phyloP scores from a whole-genome alignment of 257 asterid genomes.

The Scutellaria barbata region DNA sequence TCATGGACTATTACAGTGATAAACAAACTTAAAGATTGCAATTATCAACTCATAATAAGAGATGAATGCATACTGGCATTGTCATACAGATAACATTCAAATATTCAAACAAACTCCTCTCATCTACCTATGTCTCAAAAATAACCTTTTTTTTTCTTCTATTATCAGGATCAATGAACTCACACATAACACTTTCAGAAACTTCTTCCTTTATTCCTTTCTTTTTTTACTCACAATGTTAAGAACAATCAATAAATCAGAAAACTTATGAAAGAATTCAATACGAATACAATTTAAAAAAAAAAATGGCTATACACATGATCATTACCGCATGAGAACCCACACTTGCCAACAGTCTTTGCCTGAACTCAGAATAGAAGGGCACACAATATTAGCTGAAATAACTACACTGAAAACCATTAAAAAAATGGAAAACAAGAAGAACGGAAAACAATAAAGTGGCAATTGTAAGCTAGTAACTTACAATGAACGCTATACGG shows the following conservation, averaged over 20 bases:
- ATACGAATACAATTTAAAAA: not conserved
- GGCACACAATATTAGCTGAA: constrained; percentile 19
- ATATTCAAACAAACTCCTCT: not conserved
- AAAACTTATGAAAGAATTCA: constrained; percentile 3
- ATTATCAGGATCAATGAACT: not conserved
- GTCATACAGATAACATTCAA: not conserved
- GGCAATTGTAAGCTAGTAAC: constrained; percentile 25
- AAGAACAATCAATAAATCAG: not conserved
- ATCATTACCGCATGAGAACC: constrained; percentile 72
- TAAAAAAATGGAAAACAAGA: not conserved
- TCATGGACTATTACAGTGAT: constrained; percentile 8
- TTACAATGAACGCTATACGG: constrained; percentile 63
- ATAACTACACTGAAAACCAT: not conserved
- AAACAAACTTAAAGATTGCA: constrained; percentile 6
- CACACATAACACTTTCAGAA: constrained; percentile 2
- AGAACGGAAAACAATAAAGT: not conserved
- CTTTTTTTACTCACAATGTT: not conserved
- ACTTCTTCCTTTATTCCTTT: not conserved
- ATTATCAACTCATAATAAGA: not conserved
- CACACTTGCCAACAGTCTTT: constrained; percentile 57
- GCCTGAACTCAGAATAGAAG: constrained; percentile 52
- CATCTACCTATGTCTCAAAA: not conserved
- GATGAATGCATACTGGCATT: not conserved
- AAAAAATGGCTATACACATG: not conserved
- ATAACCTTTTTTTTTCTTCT: not conserved